Conservation (phyloP, 2,329 filamentous ascomycete species). For the Arthrobotrys entomopaga region DNA sequence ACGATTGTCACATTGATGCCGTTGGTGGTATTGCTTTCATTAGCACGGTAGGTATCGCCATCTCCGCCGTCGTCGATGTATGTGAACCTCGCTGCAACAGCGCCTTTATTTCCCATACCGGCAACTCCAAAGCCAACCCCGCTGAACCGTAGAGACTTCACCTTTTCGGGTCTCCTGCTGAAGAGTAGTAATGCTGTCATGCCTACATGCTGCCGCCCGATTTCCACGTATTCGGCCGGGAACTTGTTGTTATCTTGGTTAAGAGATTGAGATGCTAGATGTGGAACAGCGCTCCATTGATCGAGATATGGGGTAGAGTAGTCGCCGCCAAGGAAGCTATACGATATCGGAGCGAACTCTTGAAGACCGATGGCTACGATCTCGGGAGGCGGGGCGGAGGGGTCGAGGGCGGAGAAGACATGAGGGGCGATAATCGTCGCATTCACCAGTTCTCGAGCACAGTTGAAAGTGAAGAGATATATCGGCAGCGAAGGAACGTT, state of each 20-base stretch:
- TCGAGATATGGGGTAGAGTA: slow-evolving; percentile 80
- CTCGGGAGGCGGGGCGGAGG: slow-evolving; percentile 70
- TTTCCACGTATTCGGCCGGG: slow-evolving; percentile 71
- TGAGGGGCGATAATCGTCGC: slow-evolving; percentile 63
- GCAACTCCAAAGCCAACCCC: slow-evolving; percentile 84
- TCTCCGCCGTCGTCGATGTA: slow-evolving; percentile 64
- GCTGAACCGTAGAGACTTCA: slow-evolving; percentile 77
- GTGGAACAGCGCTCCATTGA: slow-evolving; percentile 76
- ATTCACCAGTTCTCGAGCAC: slow-evolving; percentile 37
- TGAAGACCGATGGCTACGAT: slow-evolving; percentile 78
- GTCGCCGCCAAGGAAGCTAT: slow-evolving; percentile 85
- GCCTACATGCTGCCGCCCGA: slow-evolving; percentile 79
- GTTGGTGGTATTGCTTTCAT: slow-evolving; percentile 57
- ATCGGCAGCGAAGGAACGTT: slow-evolving; percentile 71
- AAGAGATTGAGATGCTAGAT: slow-evolving; percentile 69
- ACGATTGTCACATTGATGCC: slow-evolving; percentile 80
- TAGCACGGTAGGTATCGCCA: slow-evolving; percentile 53
- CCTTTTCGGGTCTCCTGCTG: slow-evolving; percentile 70
- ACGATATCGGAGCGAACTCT: slow-evolving; percentile 85
- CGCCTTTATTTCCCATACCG: slow-evolving; percentile 96
- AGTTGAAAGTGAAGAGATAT: slow-evolving; percentile 54
- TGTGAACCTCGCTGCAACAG: slow-evolving; percentile 78
- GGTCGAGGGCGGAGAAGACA: slow-evolving; percentile 71
- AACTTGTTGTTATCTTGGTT: slow-evolving; percentile 54
- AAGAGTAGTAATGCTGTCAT: slow-evolving; percentile 93